Base-by-base conservation (phyloP, 78 protist species). In the Dictyostelium purpureum region DNA sequence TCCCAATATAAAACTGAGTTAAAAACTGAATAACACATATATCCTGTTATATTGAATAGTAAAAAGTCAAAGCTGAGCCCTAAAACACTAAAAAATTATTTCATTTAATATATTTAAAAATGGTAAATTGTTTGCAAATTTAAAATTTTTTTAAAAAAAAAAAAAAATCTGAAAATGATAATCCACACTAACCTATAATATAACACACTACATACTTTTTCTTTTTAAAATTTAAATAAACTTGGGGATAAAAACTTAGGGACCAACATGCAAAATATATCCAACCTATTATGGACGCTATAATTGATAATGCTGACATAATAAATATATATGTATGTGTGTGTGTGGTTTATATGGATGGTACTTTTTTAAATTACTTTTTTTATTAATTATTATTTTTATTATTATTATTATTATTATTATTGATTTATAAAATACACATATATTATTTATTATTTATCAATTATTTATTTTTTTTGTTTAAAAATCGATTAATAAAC, bases 201-300 rank as follows among this genome's bases (percentile, higher is more conserved):
- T 26, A 21, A 74, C 73, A 0, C 26, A 26, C 28, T 73, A 33
- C 59, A 31, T 80, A 82, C 90, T 54, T 71, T 59, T 85, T 85
- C 11, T 95, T 77, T 37, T 26, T 51, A 88, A 16, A 96, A 87
- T 97, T 96, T 26, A 57, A 54, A 31, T 57, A 14, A 11, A 94
- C 87, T 76, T 98, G 99, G 11, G 98, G 98, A 67, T 94, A 97
- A 94, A 98, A 98, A 33, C 96, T 90, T 1, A 96, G 45, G 1
- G 85, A 35, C 99, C 99, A 98, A 16, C 95, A 89, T 16, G 80
- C 93, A 73, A 96, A 95, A 83, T 96, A 98, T 9, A 71, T 45
- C 97, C 98, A 97, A 0, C 99, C 99, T 10, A 77, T 24, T 16
- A 88, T 56, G 40, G 37, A 10, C 1, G 89, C 35, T 9, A 65